Evolutionary conservation across 352 stramenopile genomes (phyloP).

Genomic region (Phytopythium aichiense): DNA sequence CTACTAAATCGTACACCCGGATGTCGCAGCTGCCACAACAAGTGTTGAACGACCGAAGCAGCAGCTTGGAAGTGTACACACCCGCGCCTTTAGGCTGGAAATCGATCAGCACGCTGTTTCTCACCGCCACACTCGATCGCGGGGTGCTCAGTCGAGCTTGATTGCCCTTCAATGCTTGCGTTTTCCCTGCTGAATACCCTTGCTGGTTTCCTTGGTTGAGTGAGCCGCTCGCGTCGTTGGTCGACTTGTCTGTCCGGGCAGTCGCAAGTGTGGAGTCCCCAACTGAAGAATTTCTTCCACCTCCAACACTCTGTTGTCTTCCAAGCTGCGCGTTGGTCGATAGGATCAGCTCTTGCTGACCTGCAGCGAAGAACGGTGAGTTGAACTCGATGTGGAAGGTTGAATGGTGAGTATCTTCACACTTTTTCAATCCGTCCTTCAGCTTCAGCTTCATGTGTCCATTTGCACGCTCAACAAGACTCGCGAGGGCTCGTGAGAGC

Average conservation of each 20-base stretch:
- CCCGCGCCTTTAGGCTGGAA: slow-evolving; percentile 75
- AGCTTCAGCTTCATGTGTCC: slow-evolving; percentile 68
- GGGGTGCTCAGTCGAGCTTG: slow-evolving; percentile 51
- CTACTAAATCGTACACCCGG: slow-evolving; percentile 80
- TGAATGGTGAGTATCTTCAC: slow-evolving; percentile 63
- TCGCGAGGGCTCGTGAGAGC: slow-evolving; percentile 65
- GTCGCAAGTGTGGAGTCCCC: background rate
- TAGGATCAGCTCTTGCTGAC: slow-evolving; percentile 46
- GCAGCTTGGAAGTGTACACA: slow-evolving; percentile 64
- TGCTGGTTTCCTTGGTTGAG: background rate
- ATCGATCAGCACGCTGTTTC: slow-evolving; percentile 58
- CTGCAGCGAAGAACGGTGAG: slow-evolving; percentile 80
- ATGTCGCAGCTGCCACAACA: slow-evolving; percentile 67
- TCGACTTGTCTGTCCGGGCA: slow-evolving; percentile 9
- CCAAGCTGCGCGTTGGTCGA: background rate
- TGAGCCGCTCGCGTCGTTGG: background rate
- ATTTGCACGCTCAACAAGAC: slow-evolving; percentile 63
- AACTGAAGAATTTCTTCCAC: too few relatives aligned
- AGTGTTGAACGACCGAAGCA: slow-evolving; percentile 55
- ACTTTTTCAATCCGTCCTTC: slow-evolving; percentile 74
- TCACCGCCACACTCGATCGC: slow-evolving; percentile 24
- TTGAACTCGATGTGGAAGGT: slow-evolving; percentile 80
- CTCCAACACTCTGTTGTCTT: background rate
- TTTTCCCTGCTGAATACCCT: slow-evolving; percentile 14
- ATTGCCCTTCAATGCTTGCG: slow-evolving; percentile 21